phyloP scores from a whole-genome alignment of 1,139 yeast species.

The Candida pseudocylindracea region DNA sequence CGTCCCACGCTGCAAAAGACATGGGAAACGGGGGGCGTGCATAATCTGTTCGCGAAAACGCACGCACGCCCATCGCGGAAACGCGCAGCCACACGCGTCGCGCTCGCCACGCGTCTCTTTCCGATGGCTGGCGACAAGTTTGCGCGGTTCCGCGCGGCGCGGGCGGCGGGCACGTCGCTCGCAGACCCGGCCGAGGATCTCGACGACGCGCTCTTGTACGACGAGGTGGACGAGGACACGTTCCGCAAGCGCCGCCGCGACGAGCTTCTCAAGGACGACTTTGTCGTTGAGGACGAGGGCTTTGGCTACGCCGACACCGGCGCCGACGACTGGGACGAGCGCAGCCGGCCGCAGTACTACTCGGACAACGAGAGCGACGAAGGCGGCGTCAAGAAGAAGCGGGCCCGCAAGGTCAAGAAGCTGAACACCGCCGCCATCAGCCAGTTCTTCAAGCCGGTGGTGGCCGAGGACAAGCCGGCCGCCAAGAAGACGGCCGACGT shows the following conservation, averaged over 20 bases:
- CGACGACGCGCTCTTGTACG: slow-evolving; percentile 37
- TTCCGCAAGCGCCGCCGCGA: slow-evolving; percentile 59
- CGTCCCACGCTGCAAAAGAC: too few relatives aligned
- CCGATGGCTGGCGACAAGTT: slow-evolving; percentile 11
- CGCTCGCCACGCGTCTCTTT: neutral
- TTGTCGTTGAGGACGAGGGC: slow-evolving; percentile 85
- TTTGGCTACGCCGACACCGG: slow-evolving; percentile 86
- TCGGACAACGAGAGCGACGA: slow-evolving; percentile 26
- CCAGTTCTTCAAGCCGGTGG: neutral
- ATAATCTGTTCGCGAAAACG: slow-evolving; percentile 4
- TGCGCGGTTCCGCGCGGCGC: slow-evolving; percentile 17
- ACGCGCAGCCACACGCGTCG: neutral
- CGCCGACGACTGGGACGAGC: slow-evolving; percentile 66
- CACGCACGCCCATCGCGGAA: neutral
- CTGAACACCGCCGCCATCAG: neutral
- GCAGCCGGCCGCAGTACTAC: slow-evolving; percentile 23
- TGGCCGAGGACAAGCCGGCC: slow-evolving; percentile 1
- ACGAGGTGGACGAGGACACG: slow-evolving; percentile 67
- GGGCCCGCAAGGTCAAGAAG: slow-evolving; percentile 18
- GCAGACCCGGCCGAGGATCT: slow-evolving; percentile 8
- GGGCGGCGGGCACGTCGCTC: slow-evolving; percentile 13
- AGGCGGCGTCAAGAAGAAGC: slow-evolving; percentile 9
- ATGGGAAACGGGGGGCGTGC: neutral
- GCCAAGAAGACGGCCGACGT: slow-evolving; percentile 13
- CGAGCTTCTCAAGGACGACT: slow-evolving; percentile 72